Conservation (phyloP, 2,329 filamentous ascomycete genomes). For the Monilinia aucupariae region DNA sequence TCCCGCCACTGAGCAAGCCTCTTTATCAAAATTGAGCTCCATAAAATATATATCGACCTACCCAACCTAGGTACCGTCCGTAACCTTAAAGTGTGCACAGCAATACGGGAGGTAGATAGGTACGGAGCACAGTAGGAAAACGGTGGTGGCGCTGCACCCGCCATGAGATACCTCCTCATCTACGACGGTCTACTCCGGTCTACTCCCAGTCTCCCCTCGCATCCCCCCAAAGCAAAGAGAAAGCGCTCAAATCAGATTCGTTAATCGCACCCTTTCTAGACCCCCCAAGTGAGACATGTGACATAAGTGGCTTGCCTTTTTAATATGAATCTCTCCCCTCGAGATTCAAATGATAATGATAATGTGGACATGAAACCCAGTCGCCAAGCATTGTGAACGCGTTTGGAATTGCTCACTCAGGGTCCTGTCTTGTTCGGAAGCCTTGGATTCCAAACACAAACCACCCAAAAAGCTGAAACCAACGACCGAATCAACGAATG, state of each 20-base stretch:
- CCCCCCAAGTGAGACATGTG: background rate
- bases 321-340: background rate
- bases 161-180: background rate
- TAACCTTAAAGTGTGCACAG: background rate
- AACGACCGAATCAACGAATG: background rate
- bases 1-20: background rate
- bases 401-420: background rate
- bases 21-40: background rate
- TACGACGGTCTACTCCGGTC: background rate
- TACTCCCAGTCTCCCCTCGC: too few relatives aligned
- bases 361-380: background rate
- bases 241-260: background rate
- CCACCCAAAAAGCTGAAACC: too few relatives aligned
- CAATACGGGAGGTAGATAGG: too few relatives aligned
- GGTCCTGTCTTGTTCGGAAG: background rate
- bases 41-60: background rate
- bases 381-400: background rate
- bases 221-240: background rate
- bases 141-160: background rate
- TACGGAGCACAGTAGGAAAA: background rate
- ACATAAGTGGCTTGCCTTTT: conserved; percentile 5
- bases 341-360: background rate
- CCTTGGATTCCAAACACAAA: too few relatives aligned
- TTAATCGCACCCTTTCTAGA: background rate
- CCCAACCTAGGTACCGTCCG: background rate